phyloP scores from a whole-genome alignment of 108 stramenopile genomes.

The Poteriospumella lacustris region DNA sequence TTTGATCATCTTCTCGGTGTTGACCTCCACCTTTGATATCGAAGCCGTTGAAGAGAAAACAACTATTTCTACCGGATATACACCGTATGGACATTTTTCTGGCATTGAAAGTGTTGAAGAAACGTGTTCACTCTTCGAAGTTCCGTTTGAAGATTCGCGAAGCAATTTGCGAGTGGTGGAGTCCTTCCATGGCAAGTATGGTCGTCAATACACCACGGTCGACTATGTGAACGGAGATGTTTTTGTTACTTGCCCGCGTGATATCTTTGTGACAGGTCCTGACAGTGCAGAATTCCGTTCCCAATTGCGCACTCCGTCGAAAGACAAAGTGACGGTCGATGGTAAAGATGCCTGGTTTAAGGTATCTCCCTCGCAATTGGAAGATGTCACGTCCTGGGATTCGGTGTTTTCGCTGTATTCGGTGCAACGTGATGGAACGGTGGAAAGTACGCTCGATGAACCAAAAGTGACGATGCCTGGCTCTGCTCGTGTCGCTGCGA shows the following conservation, averaged over 20 bases:
- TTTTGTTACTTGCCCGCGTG: not conserved
- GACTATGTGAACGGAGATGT: not conserved
- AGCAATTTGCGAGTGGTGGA: not conserved
- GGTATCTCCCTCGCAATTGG: no score
- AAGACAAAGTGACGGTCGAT: no score
- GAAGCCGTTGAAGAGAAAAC: not conserved
- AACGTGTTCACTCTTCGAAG: not conserved
- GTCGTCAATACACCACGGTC: not conserved
- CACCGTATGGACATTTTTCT: not conserved
- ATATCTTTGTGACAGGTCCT: not conserved
- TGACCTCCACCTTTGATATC: not conserved
- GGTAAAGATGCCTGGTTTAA: no score
- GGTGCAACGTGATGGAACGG: no score
- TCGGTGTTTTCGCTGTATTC: no score
- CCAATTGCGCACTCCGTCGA: no score
- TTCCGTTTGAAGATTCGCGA: not conserved
- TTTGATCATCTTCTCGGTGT: not conserved
- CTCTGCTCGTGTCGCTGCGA: no score
- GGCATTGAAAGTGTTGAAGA: not conserved
- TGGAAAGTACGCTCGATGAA: no score
- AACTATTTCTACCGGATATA: no score
- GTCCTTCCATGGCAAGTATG: not conserved
- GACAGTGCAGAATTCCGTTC: no score
- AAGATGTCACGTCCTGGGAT: no score
- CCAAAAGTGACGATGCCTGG: no score